A percentile compares a stretch with the other conserved stretches of the same genome.
These are phyloP conservation scores for Circinella umbellata DNA, from an alignment of 371 early-diverging fungal species.

Conservation along the genomic window DNA sequence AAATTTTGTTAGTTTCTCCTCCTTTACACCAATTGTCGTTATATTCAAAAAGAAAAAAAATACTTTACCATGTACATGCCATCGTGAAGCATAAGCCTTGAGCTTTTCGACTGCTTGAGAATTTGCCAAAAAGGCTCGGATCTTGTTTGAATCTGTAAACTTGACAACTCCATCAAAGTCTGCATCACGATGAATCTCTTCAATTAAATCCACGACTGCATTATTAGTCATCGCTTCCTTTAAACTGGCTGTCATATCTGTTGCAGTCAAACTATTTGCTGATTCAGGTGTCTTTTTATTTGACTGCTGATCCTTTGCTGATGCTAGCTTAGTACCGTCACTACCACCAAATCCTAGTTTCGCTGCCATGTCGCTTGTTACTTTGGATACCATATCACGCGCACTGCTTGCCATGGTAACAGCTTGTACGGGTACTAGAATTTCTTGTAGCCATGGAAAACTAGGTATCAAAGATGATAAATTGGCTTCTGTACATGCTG, in stretches of 20 bases:
- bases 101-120: constrained; percentile 30
- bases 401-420: constrained; percentile 12
- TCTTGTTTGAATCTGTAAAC: constrained; percentile 24
- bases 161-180: constrained; percentile 34
- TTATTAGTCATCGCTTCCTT: constrained; percentile 21
- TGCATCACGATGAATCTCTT: constrained; percentile 34
- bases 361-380: constrained; percentile 11
- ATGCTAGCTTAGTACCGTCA: not conserved
- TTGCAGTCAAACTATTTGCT: constrained; percentile 5
- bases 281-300: not conserved
- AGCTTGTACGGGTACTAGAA: not conserved
- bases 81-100: constrained; percentile 32
- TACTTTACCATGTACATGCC: constrained; percentile 35
- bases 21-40: not conserved
- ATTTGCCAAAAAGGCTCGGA: constrained; percentile 25
- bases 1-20: too few species aligned
- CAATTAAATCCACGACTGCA: constrained; percentile 30
- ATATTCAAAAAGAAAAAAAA: not conserved
- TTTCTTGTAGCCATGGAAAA: constrained; percentile 14
- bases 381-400: constrained; percentile 15
- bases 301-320: not conserved
- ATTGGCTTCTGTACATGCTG: constrained; percentile 34
- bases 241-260: constrained; percentile 5
- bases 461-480: constrained; percentile 23
- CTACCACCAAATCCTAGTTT: constrained; percentile 16